Evolutionary conservation across 371 early-diverging fungal species (phyloP).

Genomic region (Amoeboaphelidium protococcarum): DNA sequence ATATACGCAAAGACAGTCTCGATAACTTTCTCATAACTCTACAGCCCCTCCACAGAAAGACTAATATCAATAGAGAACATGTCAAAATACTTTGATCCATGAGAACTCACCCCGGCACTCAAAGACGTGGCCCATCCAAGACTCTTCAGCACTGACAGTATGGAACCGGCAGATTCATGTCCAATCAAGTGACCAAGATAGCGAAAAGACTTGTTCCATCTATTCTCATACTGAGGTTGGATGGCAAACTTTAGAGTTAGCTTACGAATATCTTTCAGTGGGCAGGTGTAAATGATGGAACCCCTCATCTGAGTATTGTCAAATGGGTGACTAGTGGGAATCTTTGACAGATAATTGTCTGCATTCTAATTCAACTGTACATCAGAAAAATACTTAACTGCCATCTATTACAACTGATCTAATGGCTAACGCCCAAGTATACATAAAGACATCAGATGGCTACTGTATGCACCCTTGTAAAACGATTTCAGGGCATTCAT

Average conservation of each 20-base stretch:
- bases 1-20: conserved; percentile 62
- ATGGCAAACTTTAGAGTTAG: conserved; percentile 63
- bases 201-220: conserved; percentile 22
- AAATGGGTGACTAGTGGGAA: too few relatives aligned
- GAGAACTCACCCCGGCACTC: conserved; percentile 31
- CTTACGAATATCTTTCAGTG: conserved; percentile 47
- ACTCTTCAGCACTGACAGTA: conserved; percentile 53
- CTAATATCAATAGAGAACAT: conserved; percentile 52
- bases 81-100: conserved; percentile 34
- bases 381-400: conserved; percentile 44
- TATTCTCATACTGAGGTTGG: conserved; percentile 20
- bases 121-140: conserved; percentile 51
- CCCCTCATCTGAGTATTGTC: not conserved
- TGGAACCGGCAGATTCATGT: conserved; percentile 52
- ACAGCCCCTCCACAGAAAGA: conserved; percentile 54
- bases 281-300: conserved; percentile 6
- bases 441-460: conserved; percentile 86
- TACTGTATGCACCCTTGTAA: conserved; percentile 61
- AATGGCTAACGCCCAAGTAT: conserved; percentile 59
- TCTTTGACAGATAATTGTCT: too few relatives aligned
- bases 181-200: conserved; percentile 51
- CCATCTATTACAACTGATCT: conserved; percentile 54
- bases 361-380: too few relatives aligned
- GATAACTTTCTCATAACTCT: conserved; percentile 43
- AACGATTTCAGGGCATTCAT: conserved; percentile 52